Percentiles rank a stretch among this genome's conserved stretches.
Evolutionary conservation across 2,329 filamentous ascomycete genomes (phyloP).

Genomic region (Dactylonectria estremocensis): DNA sequence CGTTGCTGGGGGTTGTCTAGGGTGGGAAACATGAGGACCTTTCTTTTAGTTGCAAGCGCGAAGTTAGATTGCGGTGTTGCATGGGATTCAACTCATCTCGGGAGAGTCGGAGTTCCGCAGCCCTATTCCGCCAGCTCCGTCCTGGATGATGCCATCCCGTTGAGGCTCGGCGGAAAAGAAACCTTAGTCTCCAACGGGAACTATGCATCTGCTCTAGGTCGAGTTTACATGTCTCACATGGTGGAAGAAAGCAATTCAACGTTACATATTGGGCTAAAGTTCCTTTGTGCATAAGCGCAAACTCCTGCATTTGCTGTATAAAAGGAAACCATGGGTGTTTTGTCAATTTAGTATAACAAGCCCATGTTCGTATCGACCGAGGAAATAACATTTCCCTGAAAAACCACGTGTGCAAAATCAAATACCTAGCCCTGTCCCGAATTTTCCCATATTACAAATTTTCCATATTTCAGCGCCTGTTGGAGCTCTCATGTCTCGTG

Average conservation of each 20-base stretch:
- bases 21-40: slow-evolving; percentile 14
- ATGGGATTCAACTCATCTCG: neutral
- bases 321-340: no score
- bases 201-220: neutral
- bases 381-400: no score
- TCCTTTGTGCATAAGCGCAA: neutral
- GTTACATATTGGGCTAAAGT: no score
- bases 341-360: no score
- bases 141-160: neutral
- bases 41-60: neutral
- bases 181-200: neutral
- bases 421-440: no score
- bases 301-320: neutral
- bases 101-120: neutral
- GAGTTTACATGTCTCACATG: neutral
- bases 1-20: slow-evolving; percentile 18
- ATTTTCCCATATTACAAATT: no score
- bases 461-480: no score
- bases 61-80: neutral
- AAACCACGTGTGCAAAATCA: no score
- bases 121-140: neutral
- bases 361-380: no score
- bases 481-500: no score
- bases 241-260: neutral
- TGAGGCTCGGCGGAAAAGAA: slow-evolving; percentile 2